Percentiles rank a stretch among this genome's conserved stretches.
Conservation (phyloP, 495 filamentous ascomycete genomes). For the Penicillium silybi region DNA sequence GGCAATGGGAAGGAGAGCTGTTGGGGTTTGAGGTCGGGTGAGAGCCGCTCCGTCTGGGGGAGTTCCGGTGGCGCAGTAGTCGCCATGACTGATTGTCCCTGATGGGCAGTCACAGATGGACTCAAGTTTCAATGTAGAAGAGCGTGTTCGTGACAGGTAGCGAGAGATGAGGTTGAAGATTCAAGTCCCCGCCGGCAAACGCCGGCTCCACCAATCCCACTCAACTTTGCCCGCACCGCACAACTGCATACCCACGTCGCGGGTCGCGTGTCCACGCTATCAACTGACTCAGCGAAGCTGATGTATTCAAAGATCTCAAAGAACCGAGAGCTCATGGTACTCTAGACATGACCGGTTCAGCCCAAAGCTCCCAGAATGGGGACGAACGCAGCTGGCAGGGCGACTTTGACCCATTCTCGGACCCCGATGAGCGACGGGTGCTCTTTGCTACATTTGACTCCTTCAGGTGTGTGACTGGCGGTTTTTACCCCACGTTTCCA, state of each 20-base stretch:
- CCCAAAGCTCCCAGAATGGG: slow-evolving; percentile 10
- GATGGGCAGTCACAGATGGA: background rate
- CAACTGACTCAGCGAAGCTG: background rate
- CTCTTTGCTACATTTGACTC: slow-evolving; percentile 78
- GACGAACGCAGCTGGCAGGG: slow-evolving; percentile 49
- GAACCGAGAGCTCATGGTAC: too few relatives aligned
- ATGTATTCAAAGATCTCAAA: background rate
- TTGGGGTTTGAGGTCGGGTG: slow-evolving; percentile 41
- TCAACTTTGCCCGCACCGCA: slow-evolving; percentile 16
- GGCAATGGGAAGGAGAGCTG: slow-evolving; percentile 78
- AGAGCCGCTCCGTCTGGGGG: slow-evolving; percentile 15
- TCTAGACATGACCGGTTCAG: slow-evolving; percentile 15
- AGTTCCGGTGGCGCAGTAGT: slow-evolving; percentile 3
- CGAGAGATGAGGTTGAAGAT: slow-evolving; percentile 8
- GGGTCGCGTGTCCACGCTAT: slow-evolving; percentile 1
- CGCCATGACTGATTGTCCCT: slow-evolving; percentile 5
- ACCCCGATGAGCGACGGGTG: slow-evolving; percentile 71
- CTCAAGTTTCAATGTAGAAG: background rate
- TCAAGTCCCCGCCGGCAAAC: slow-evolving; percentile 15
- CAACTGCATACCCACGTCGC: slow-evolving; percentile 1
- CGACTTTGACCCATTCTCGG: slow-evolving; percentile 58
- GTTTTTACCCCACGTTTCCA: background rate
- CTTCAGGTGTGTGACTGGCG: slow-evolving; percentile 62
- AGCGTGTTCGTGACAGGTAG: background rate
- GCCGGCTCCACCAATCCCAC: slow-evolving; percentile 17